Evolutionary conservation across 129 eudicot species (phyloP).

Genomic region (Lactuca sativa): DNA sequence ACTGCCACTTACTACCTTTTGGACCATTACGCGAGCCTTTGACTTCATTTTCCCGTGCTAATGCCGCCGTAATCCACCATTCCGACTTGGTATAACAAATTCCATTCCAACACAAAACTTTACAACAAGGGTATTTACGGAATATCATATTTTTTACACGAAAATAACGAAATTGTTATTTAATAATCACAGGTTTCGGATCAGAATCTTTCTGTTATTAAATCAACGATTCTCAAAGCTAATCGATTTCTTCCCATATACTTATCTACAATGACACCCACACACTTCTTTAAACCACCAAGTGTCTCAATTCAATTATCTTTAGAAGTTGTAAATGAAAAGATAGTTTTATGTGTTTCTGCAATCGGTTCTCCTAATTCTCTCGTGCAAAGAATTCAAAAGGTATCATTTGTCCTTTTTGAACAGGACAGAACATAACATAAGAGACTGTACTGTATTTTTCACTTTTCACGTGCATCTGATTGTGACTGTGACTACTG

Average conservation of each 20-base stretch:
- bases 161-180: constrained; percentile 4
- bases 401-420: constrained; percentile 40
- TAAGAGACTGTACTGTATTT: too few relatives aligned
- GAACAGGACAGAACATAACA: background rate
- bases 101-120: background rate
- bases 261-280: constrained; percentile 58
- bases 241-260: constrained; percentile 50
- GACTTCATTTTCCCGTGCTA: constrained; percentile 65
- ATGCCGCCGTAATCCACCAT: constrained; percentile 76
- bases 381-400: constrained; percentile 59
- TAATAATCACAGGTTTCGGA: constrained; percentile 50
- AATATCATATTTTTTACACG: background rate
- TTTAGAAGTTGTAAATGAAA: constrained; percentile 33
- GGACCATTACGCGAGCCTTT: constrained; percentile 93
- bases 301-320: constrained; percentile 38
- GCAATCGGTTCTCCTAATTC: constrained; percentile 83
- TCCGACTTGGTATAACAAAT: constrained; percentile 75
- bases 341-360: constrained; percentile 65
- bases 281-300: constrained; percentile 50
- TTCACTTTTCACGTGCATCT: too few relatives aligned
- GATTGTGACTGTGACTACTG: too few relatives aligned
- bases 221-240: constrained; percentile 46
- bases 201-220: constrained; percentile 35
- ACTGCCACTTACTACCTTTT: constrained; percentile 63
- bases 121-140: background rate